phyloP scores from a whole-genome alignment of 176 grass and related monocot species.

The Ananas comosus region DNA sequence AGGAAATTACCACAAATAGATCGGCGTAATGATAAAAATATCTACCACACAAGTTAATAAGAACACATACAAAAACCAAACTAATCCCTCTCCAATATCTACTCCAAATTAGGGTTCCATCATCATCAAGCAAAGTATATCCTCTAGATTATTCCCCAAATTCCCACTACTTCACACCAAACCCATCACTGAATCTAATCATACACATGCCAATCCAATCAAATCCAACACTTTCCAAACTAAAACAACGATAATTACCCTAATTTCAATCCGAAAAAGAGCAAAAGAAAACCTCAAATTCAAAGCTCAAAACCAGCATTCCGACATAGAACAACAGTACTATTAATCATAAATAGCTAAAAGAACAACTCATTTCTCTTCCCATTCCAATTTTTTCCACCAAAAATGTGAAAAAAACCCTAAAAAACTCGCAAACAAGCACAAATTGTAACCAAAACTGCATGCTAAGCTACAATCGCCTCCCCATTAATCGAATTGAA shows the following conservation, averaged over 20 bases:
- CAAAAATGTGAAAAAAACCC: neutral
- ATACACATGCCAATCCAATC: neutral
- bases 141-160: neutral
- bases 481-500: neutral
- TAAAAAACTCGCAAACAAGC: neutral
- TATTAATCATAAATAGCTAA: neutral
- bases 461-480: neutral
- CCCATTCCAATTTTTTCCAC: neutral
- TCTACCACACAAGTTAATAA: neutral
- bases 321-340: neutral
- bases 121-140: neutral
- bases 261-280: no score
- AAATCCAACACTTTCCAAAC: neutral
- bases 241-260: neutral
- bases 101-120: constrained; percentile 4
- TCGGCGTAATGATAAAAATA: neutral
- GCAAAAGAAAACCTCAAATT: neutral
- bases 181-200: neutral
- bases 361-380: neutral
- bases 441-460: neutral
- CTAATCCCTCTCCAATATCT: neutral
- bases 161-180: neutral
- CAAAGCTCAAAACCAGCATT: neutral
- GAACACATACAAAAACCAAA: neutral
- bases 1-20: neutral